Base-by-base conservation (phyloP, 2,329 filamentous ascomycete genomes). In the Fusarium sp. region DNA sequence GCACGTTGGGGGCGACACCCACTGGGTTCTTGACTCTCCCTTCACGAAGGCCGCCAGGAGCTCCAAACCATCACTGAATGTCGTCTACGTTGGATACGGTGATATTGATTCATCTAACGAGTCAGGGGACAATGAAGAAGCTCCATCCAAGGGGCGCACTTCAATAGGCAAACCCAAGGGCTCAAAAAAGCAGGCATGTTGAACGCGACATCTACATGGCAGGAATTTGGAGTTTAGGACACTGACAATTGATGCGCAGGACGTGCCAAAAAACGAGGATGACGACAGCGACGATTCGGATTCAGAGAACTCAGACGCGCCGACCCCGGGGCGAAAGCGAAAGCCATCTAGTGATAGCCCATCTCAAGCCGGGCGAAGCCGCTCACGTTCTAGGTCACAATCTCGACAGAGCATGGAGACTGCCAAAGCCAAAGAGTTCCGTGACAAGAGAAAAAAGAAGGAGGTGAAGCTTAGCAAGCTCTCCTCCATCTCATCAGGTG, bases 21-120 rank as follows among this genome's bases (percentile, higher is more conserved):
- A 90, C 76, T 95, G 92, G 92, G 90, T 92, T 16, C 81, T 94
- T 60, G 89, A 88, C 65, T 84, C 87, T 57, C 71, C 73, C 14
- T 68, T 73, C 14, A 44, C 69, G 10, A 71, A 71, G 58, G 73
- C 77, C 23, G 62, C 68, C 18, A 74, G 73, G 70, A 71, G 71
- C 59, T 65, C 79, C 44, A 78, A 81, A 62, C 74, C 80, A 40
- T 81, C 81, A 25, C 76, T 87, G 58, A 83, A 84, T 58, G 84
- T 94, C 34, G 85, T 92, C 51, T 89, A 89, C 62, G 81, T 86
- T 65, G 82, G 83, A 20, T 86, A 84, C 64, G 83, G 83, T 8
- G 83, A 85, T 58, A 82, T 86, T 61, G 84, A 86, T 75, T 79
- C 77, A 16, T 74, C 75, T 18, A 76, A 78, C 36, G 79, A 81